Conservation (phyloP, 169 alveolate species). For the Plasmodium billcollinsi region DNA sequence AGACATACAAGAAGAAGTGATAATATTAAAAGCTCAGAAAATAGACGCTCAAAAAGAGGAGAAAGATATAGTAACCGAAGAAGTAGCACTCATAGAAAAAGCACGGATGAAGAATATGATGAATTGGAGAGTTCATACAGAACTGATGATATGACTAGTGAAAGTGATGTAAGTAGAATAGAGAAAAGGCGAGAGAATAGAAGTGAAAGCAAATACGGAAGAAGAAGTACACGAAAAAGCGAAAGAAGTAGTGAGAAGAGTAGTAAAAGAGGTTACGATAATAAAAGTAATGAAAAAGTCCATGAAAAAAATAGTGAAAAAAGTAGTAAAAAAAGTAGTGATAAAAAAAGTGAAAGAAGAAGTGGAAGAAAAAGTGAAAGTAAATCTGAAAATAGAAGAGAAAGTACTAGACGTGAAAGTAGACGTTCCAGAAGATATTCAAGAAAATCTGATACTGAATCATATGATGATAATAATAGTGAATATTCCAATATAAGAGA, state of each 20-base stretch:
- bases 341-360: constrained; percentile 2
- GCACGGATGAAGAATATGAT: no score
- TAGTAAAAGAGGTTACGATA: constrained; percentile 4
- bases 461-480: neutral
- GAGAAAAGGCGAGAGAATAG: neutral
- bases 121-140: no score
- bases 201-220: neutral
- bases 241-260: neutral
- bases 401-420: neutral
- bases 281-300: constrained; percentile 2
- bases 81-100: no score
- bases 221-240: neutral
- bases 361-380: constrained; percentile 12
- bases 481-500: neutral
- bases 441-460: neutral
- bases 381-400: neutral
- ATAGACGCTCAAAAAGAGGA: no score
- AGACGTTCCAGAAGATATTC: neutral
- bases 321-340: neutral
- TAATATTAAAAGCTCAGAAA: no score
- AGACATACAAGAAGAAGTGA: no score
- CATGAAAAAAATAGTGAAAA: neutral
- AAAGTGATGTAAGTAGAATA: neutral
- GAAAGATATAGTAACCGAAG: no score
- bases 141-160: neutral